A percentile compares a stretch with the other conserved stretches of the same genome.
These are phyloP conservation scores for Filobasidium uniguttulatum DNA, from an alignment of 1,284 basidiomycete genomes.

Conservation along the genomic window DNA sequence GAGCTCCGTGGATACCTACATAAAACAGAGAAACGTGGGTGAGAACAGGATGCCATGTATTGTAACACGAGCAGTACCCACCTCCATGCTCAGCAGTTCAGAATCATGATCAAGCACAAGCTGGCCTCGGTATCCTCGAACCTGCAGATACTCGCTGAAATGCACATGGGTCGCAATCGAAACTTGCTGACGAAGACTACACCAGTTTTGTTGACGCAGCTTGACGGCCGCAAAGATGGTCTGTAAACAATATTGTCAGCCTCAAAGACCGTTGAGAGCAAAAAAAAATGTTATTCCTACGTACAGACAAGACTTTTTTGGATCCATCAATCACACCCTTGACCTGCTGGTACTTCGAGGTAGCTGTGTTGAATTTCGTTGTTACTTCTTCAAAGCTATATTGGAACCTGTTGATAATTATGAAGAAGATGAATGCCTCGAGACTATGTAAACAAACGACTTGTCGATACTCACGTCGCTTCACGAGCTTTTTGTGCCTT, in stretches of 20 bases:
- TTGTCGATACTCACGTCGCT: slow-evolving; percentile 55
- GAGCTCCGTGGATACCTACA: slow-evolving; percentile 6
- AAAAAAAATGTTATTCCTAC: too few relatives aligned
- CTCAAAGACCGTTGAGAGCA: too few relatives aligned
- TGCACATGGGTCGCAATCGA: slow-evolving; percentile 68
- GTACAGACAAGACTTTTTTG: too few relatives aligned
- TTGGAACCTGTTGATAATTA: slow-evolving; percentile 1
- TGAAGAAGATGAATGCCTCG: slow-evolving; percentile 1
- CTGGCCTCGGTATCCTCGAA: slow-evolving; percentile 74
- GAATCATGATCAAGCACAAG: slow-evolving; percentile 61
- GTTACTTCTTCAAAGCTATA: slow-evolving; percentile 55
- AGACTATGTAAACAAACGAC: slow-evolving; percentile 33
- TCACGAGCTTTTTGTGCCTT: too few relatives aligned
- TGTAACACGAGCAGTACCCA: slow-evolving; percentile 26
- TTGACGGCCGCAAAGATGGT: not conserved
- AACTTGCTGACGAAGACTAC: slow-evolving; percentile 71
- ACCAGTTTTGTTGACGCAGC: slow-evolving; percentile 53
- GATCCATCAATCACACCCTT: not conserved
- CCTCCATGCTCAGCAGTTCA: slow-evolving; percentile 55
- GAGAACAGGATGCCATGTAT: not conserved
- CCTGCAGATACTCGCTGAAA: slow-evolving; percentile 67
- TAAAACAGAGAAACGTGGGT: not conserved
- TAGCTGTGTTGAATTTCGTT: slow-evolving; percentile 6
- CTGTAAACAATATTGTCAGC: too few relatives aligned
- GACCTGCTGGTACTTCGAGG: slow-evolving; percentile 20